Conservation (phyloP, 2,329 filamentous ascomycete species). For the Drechslerella dactyloides region DNA sequence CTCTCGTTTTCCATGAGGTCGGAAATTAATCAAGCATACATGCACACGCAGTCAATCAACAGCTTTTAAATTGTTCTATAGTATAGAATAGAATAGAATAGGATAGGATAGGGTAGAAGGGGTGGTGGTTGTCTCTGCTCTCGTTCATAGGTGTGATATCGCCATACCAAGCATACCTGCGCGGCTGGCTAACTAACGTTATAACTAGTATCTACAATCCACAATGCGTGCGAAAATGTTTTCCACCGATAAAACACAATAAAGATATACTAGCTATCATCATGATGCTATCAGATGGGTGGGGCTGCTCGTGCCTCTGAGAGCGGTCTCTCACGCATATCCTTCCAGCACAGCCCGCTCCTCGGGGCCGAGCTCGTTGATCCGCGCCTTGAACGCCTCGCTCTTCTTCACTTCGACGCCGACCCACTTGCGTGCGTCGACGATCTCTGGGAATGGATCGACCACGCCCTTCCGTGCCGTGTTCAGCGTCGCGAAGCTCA, state of each 20-base stretch:
- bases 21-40: no score
- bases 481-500: conserved; percentile 91
- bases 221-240: background rate
- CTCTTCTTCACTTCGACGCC: conserved; percentile 51
- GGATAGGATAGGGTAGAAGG: background rate
- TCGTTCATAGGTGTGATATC: no score
- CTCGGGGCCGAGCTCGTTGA: conserved; percentile 17
- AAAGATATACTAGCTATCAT: background rate
- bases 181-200: no score
- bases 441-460: conserved; percentile 87
- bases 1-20: no score
- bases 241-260: background rate
- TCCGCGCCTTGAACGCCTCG: conserved; percentile 14
- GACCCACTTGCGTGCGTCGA: conserved; percentile 82
- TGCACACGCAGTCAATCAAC: no score
- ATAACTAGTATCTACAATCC: background rate
- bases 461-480: conserved; percentile 77
- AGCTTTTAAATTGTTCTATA: conserved; percentile 1
- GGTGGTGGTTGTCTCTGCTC: no score
- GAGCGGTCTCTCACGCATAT: conserved; percentile 9
- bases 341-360: conserved; percentile 31
- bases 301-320: no score
- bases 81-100: background rate
- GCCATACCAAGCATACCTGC: no score
- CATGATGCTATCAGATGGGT: no score